A percentile compares a stretch with the other conserved stretches of the same genome.
Conservation (phyloP, 306 rosid species). For the Cucurbita argyrosperma region DNA sequence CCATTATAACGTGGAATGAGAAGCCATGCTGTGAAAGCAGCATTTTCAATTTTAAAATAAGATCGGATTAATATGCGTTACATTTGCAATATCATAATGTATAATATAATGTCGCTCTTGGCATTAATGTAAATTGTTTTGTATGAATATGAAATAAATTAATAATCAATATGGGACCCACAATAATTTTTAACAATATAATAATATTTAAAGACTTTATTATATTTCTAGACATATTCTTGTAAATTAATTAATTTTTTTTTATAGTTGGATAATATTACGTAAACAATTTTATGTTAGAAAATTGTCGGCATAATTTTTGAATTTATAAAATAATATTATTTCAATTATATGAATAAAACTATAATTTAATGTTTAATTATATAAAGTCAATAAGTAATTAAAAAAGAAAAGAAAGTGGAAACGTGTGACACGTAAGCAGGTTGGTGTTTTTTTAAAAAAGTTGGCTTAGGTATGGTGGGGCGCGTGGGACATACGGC, state of each 20-base stretch:
- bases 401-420: too few species aligned
- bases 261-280: too few species aligned
- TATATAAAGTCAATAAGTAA: too few species aligned
- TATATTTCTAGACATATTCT: too few species aligned
- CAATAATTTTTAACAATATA: not conserved
- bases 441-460: too few species aligned
- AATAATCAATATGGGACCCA: not conserved
- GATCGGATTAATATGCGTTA: not conserved
- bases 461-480: constrained; percentile 13
- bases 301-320: too few species aligned
- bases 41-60: not conserved
- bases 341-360: too few species aligned
- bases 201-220: not conserved
- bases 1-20: not conserved
- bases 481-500: constrained; percentile 23
- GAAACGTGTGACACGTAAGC: too few species aligned
- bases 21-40: not conserved
- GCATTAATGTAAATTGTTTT: not conserved
- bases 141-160: not conserved
- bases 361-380: too few species aligned
- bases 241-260: too few species aligned
- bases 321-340: too few species aligned
- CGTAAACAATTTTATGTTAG: too few species aligned
- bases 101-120: not conserved
- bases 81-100: not conserved